phyloP scores from a whole-genome alignment of 345 rosid species.

The Arabidopsis arenosa region DNA sequence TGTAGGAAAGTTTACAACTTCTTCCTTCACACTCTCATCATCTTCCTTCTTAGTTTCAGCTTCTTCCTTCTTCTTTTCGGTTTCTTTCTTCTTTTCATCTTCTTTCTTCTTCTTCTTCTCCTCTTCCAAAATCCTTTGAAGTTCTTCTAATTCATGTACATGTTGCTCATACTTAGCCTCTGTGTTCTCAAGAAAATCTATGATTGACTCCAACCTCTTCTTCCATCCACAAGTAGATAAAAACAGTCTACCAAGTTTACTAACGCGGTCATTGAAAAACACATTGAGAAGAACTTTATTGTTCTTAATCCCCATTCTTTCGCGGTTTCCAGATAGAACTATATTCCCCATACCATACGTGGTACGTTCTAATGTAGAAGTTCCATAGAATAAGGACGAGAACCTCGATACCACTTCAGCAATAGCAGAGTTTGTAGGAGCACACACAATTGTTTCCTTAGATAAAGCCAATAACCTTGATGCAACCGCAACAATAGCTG shows the following conservation, averaged over 20 bases:
- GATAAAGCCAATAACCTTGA: conserved; percentile 32
- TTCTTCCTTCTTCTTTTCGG: background rate
- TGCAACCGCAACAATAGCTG: conserved; percentile 43
- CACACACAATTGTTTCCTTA: conserved; percentile 31
- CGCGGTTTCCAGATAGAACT: conserved; percentile 44
- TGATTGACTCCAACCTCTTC: conserved; percentile 28
- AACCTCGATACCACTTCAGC: conserved; percentile 42
- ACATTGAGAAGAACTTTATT: conserved; percentile 29
- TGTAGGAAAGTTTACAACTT: background rate
- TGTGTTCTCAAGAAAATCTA: conserved; percentile 38
- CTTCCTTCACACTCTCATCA: conserved; percentile 29
- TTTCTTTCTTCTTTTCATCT: background rate
- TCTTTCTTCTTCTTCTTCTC: background rate
- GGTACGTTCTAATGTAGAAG: background rate
- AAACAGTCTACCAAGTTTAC: conserved; percentile 26
- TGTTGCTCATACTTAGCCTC: conserved; percentile 16
- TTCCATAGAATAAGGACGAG: conserved; percentile 11
- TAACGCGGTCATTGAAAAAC: conserved; percentile 46
- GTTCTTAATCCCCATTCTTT: conserved; percentile 40
- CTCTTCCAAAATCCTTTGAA: too few species aligned
- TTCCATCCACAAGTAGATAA: conserved; percentile 39
- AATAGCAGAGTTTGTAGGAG: conserved; percentile 49
- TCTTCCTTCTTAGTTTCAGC: background rate
- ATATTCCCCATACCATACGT: conserved; percentile 38
- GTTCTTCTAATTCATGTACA: background rate